Evolutionary conservation across 225 moss, liverwort and hornwort species (phyloP).

Genomic region (Climacium dendroides): DNA sequence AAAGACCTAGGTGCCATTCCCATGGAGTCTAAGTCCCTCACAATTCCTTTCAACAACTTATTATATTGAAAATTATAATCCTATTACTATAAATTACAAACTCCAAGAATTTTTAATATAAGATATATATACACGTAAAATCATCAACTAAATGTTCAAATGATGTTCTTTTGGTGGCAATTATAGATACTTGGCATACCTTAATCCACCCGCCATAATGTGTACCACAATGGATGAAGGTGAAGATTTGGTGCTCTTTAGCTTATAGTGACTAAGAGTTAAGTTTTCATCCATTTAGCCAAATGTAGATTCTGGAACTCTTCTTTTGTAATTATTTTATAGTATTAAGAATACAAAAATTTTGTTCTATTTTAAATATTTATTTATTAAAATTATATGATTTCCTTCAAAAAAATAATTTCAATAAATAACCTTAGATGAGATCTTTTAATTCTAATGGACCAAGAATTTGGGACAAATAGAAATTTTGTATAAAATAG

Average conservation of each 20-base stretch:
- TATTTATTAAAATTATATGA: not conserved
- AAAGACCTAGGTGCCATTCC: not conserved
- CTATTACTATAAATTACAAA: not conserved
- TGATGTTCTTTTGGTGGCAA: not conserved
- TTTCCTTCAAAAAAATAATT: not conserved
- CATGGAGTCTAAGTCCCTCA: rapidly evolving
- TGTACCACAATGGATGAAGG: not conserved
- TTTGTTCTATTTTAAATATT: not conserved
- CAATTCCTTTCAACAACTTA: not conserved
- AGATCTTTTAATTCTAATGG: not conserved
- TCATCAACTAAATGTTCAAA: not conserved
- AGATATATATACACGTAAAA: not conserved
- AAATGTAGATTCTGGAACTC: not conserved
- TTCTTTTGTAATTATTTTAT: not conserved
- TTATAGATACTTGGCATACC: not conserved
- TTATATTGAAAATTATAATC: too few species aligned
- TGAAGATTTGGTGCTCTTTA: not conserved
- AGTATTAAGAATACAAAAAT: not conserved
- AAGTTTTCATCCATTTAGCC: not conserved
- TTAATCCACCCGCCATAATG: rapidly evolving
- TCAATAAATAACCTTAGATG: not conserved
- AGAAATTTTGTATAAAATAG: not conserved
- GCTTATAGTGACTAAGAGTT: not conserved
- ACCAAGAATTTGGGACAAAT: too few species aligned
- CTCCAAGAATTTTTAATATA: not conserved